Percentiles rank a stretch among this genome's conserved stretches.
phyloP scores from a whole-genome alignment of 2,329 filamentous ascomycete genomes.

The Trichoderma atroviride region DNA sequence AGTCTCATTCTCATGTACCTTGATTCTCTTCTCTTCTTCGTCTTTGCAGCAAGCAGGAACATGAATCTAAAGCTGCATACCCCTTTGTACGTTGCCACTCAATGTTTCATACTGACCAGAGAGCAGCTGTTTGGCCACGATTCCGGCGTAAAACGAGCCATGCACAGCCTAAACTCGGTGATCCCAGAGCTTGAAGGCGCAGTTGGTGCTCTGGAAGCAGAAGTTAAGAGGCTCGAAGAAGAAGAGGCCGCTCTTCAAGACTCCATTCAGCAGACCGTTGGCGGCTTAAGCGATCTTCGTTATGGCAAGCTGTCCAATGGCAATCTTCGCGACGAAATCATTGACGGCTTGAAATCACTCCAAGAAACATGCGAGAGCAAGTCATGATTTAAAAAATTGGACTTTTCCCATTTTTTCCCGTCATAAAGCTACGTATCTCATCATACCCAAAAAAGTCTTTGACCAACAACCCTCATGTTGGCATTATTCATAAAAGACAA shows the following conservation, averaged over 20 bases:
- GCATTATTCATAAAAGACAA: constrained; percentile 11
- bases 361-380: constrained; percentile 64
- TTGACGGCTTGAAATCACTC: constrained; percentile 61
- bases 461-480: constrained; percentile 7
- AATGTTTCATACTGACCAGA: not conserved
- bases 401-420: not conserved
- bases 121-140: constrained; percentile 60
- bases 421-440: constrained; percentile 24
- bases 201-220: constrained; percentile 64
- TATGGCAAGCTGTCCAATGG: constrained; percentile 74
- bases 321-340: constrained; percentile 65
- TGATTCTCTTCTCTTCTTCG: not conserved
- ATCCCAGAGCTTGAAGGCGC: constrained; percentile 71
- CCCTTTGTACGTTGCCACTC: not conserved
- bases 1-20: constrained; percentile 29
- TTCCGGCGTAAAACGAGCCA: constrained; percentile 49
- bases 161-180: constrained; percentile 66
- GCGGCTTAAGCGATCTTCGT: constrained; percentile 77
- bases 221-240: constrained; percentile 66
- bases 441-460: constrained; percentile 18
- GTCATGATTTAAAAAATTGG: constrained; percentile 28
- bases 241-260: constrained; percentile 64
- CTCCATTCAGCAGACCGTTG: constrained; percentile 66
- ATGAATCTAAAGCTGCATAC: not conserved
- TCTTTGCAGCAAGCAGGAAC: not conserved